Base-by-base conservation (phyloP, 345 rosid genomes). In the Aquilaria malaccensis region DNA sequence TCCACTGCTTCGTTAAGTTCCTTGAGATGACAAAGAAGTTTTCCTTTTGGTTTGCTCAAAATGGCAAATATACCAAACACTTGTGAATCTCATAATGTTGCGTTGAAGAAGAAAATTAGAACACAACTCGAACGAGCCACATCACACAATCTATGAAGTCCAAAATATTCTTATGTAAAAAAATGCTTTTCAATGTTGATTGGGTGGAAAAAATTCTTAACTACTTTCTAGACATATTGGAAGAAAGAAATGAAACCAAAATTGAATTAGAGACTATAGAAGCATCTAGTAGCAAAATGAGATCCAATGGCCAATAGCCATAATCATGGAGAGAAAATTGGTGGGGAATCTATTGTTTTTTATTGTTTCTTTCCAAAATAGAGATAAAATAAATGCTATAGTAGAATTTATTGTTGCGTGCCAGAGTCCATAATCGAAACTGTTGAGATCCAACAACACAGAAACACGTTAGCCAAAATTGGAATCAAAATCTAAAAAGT, bases 151-250 rank as follows among this genome's bases (percentile, higher is more conserved):
- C 66, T 94, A 29, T 78, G 89, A 59, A 22, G 22, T 22, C 22
- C 22, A 22, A 22, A 22, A 22, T 22, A 22, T 22, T 22, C 0
- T 85, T 87, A 76, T 85, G 85, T 33, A 86, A 86, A 56, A 97
- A 94, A 71, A 94, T 97, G 0, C 68, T 94, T 56, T 94, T 89
- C 54, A 95, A 94, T 43, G 97, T 94, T n/a, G 91, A 89, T 74
- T 86, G 96, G 73, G 74, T 94, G 9, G 97, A 89, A 76, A 87
- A 96, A 60, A 87, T 94, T 48, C 61, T 94, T 45, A 70, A 81
- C 37, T 74, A 81, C 70, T 94, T 86, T 72, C 68, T 94, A 67
- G 90, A 84, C 14, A 70, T 80, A 11, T 14, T 74, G 9, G 81
- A 76, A 56, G 79, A 74, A 53, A 70, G 71, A 7, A 70, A 55